Evolutionary conservation across 2,329 filamentous ascomycete species (phyloP), one percentile per base, ranked within the genome.

Genomic region (Penicillium sp.): DNA sequence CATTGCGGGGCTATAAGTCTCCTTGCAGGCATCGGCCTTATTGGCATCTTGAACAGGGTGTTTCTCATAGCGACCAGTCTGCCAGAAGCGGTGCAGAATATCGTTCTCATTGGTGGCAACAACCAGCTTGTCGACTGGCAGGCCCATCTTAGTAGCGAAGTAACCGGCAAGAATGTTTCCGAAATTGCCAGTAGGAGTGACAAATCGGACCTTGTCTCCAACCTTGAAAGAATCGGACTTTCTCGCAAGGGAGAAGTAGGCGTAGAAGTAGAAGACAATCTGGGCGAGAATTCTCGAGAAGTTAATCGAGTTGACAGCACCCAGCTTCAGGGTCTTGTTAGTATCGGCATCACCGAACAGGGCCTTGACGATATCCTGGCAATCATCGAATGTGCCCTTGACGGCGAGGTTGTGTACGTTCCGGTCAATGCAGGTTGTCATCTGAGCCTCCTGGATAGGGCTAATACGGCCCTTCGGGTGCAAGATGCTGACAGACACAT

Each of bases 131-230:
- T 94, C 89, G 3, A 88, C 81, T 3, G 92, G 92, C 3, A 97
- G 82, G 53, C 92, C 92, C 91, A 96, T 96, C 65, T 86, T 82
- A 65, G 88, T 88, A 20, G 93, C 92, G 69, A 97, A 97, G 78
- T 93, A 97, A 49, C 93, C 93, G 7, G 77, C 76, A 4, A 97
- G 81, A 63, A 99, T 92, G 71, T 97, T 91, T 59, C 94, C 91
- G 75, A 99, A 99, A 81, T 99, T 97, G 53, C 94, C 94, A 0
- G 92, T 95, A 2, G 94, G 94, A 0, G 96, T 91, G 8, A 96
- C 89, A 68, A 92, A 96, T 57, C 92, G 87, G 37, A 94, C 82
- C 63, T 67, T 66, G 4, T 82, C 84, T 23, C 87, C 67, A 55
- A 40, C 37, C 37, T 40, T 85, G 82, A 73, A 89, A 88, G 15